phyloP scores from a whole-genome alignment of 768 basidiomycete genomes.

The Suillus tomentosus region DNA sequence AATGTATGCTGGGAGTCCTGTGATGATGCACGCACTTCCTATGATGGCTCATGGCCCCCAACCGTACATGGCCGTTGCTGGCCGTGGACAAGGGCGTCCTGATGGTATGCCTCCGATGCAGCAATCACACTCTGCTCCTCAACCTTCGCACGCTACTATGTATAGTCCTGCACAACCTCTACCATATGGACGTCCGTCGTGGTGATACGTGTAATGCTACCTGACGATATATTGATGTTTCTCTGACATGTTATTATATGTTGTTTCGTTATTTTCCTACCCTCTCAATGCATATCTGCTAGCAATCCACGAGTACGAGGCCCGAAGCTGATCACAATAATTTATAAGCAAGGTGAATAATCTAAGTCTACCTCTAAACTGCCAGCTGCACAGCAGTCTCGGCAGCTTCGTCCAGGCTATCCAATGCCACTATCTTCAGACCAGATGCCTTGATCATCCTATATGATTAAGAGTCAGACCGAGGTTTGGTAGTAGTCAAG shows the following conservation, averaged over 20 bases:
- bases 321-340: background rate
- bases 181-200: slow-evolving; percentile 32
- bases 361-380: slow-evolving; percentile 21
- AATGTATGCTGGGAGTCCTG: slow-evolving; percentile 72
- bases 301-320: background rate
- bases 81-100: slow-evolving; percentile 50
- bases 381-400: slow-evolving; percentile 76
- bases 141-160: slow-evolving; percentile 31
- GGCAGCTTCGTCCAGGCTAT: slow-evolving; percentile 91
- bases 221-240: slow-evolving; percentile 37
- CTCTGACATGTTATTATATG: slow-evolving; percentile 21
- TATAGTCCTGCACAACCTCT: slow-evolving; percentile 25
- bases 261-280: slow-evolving; percentile 10
- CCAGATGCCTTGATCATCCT: slow-evolving; percentile 95
- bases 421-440: slow-evolving; percentile 90
- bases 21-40: slow-evolving; percentile 58
- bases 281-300: slow-evolving; percentile 8
- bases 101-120: slow-evolving; percentile 51
- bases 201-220: slow-evolving; percentile 25
- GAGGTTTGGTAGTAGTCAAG: background rate
- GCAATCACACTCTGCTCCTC: slow-evolving; percentile 33
- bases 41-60: slow-evolving; percentile 37
- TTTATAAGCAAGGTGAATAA: slow-evolving; percentile 5
- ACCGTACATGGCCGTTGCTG: slow-evolving; percentile 48
- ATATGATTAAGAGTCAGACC: slow-evolving; percentile 15